Evolutionary conservation across 78 protist genomes (phyloP), one percentile per base, ranked within the genome.

Genomic region (Creolimax fragrantissima): DNA sequence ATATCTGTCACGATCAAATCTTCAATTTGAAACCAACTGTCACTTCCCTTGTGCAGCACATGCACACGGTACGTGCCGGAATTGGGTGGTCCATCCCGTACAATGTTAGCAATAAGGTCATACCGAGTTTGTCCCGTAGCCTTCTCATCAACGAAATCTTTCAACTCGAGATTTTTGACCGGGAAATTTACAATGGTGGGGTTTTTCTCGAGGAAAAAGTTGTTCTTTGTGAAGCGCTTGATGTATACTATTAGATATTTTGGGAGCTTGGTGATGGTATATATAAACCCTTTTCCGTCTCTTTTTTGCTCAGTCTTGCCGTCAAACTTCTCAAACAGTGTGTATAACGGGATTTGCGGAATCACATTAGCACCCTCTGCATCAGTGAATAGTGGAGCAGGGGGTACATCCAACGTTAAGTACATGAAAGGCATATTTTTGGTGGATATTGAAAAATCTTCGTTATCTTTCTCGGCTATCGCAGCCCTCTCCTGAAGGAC

Each of bases 101-200:
- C 3, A n/a, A 95, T 90, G 89, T 91, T 94, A 35, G 94, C 93
- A n/a, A 95, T 81, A 41, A 93, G 74, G 43, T 93, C 81, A 43
- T 93, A 93, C 83, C 45, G 36, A 42, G 45, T 43, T 37, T 88
- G 11, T 42, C 32, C 3, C 67, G 42, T 37, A 3, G n/a, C n/a
- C 83, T 5, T 4, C 4, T 5, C 58, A 3, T 5, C 32, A 36
- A 88, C 37, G 37, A 43, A 96, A 37, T 96, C 96, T 37, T 43
- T 43, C 5, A 97, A 32, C 41, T 97, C 98, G 5, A 98, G 91
- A 44, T 96, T 94, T 85, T 95, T 97, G 39, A 98, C 92, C 11
- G 98, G 99, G 67, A 94, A 96, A 67, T 96, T 97, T 35, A 97
- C 98, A 35, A 98, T 95, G 44, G 99, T 97, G 6, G 96, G 95